Conservation (phyloP, 441 rosid species). For the Cnidoscolus chayamansa region DNA sequence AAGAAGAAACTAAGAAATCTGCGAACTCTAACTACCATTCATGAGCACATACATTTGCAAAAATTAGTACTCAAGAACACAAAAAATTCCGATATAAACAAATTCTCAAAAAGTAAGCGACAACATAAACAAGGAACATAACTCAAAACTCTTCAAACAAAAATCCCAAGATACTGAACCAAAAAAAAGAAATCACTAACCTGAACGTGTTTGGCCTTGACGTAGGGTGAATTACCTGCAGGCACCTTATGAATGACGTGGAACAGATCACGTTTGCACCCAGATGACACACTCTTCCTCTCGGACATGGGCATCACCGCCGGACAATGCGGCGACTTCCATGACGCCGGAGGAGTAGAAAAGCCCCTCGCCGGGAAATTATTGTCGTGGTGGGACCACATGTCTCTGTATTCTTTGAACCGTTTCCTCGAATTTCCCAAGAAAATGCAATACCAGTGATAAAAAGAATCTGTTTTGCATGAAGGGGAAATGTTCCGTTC, state of each 20-base stretch:
- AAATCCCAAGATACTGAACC: background rate
- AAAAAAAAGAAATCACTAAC: conserved; percentile 21
- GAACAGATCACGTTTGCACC: conserved; percentile 40
- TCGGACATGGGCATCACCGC: conserved; percentile 38
- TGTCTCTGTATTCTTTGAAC: conserved; percentile 12
- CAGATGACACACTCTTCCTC: conserved; percentile 24
- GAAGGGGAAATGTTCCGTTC: background rate
- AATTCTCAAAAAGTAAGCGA: background rate
- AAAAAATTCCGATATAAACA: background rate
- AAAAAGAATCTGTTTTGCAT: background rate
- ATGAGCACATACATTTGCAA: background rate
- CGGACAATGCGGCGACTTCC: conserved; percentile 26
- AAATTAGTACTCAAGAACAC: background rate
- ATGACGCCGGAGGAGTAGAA: conserved; percentile 40
- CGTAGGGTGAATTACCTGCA: conserved; percentile 75
- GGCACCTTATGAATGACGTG: conserved; percentile 75
- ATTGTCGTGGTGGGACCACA: conserved; percentile 24
- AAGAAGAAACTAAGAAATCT: background rate
- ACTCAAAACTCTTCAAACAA: background rate
- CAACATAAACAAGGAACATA: background rate
- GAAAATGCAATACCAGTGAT: background rate
- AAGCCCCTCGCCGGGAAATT: conserved; percentile 26
- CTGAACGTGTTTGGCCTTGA: conserved; percentile 79
- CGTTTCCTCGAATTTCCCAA: conserved; percentile 4
- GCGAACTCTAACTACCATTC: background rate